Evolutionary conservation across 495 filamentous ascomycete species (phyloP).

Genomic region (Aspergillus wentii): DNA sequence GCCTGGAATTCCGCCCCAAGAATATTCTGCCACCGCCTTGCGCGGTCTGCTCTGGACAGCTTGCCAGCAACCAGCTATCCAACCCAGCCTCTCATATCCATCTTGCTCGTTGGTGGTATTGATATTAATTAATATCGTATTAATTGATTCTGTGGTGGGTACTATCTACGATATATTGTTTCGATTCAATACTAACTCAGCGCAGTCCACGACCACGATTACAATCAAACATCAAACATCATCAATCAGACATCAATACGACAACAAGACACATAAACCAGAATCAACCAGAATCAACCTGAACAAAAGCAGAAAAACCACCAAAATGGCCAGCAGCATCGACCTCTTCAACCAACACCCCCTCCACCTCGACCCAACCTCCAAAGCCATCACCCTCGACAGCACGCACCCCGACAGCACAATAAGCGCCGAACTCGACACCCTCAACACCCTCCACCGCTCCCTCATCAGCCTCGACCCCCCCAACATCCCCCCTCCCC

Average conservation of each 20-base stretch:
- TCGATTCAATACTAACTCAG: no score
- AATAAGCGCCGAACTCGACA: constrained; percentile 60
- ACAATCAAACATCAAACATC: not conserved
- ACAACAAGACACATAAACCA: constrained; percentile 2
- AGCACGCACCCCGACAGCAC: constrained; percentile 26
- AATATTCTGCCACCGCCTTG: constrained; percentile 15
- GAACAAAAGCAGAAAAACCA: not conserved
- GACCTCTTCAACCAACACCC: constrained; percentile 84
- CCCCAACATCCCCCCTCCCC: constrained; percentile 63
- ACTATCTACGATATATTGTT: no score
- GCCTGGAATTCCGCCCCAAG: no score
- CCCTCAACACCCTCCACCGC: constrained; percentile 72
- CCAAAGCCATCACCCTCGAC: constrained; percentile 62
- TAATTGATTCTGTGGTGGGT: no score
- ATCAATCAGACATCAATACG: not conserved
- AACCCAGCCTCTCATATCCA: no score
- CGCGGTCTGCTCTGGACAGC: constrained; percentile 8
- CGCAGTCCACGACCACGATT: no score
- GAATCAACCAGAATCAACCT: constrained; percentile 2
- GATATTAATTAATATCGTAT: no score
- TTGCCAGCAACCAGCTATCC: no score
- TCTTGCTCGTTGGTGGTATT: no score
- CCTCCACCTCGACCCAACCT: constrained; percentile 68
- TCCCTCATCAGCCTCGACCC: constrained; percentile 53
- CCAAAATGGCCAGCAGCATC: constrained; percentile 32